Base-by-base conservation (phyloP, 2,329 filamentous ascomycete species). In the Colletotrichum somersetense region DNA sequence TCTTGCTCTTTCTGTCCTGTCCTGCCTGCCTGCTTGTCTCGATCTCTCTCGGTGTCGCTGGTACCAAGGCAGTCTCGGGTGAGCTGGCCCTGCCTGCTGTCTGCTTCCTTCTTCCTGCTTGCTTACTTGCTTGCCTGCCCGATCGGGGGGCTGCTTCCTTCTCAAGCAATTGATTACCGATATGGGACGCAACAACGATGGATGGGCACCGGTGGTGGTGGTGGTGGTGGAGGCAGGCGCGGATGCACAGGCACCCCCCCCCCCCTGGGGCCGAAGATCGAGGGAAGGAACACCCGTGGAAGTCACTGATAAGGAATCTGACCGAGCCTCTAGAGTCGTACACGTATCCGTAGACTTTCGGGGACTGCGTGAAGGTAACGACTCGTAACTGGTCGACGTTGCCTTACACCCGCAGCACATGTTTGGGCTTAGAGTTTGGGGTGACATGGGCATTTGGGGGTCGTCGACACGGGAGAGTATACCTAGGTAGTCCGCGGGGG, bases 361-460 rank as follows among this genome's bases (percentile, higher is more conserved):
- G 30, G 30, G 23, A 38, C 35, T 38, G 35, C 35, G 23, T n/a
- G 50, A 52, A 26, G n/a, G n/a, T 18, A 23, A 30, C 26, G 53
- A 56, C 33, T 56, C 30, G 53, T 38, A 38, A 56, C 20, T 35
- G 48, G 50, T 23, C 50, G 42, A 40, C 48, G 62, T 55, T 40
- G 44, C 62, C 62, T 33, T 44, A 35, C 62, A 64, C 50, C 62
- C 26, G 62, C 56, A 48, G 46, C 46, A 23, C 46, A 48, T 57
- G 50, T 71, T 62, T 42, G 64, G 52, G 44, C 68, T 62, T 67
- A 62, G 69, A 72, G 65, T 69, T 72, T 69, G 52, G 59, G 46
- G 58, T 55, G 69, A 61, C 69, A 69, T 69, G 55, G 63, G 38
- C 30, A 57, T 71, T 70, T 66, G 67, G 67, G 67, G 67, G 67